Evolutionary conservation across 805 yeast genomes (phyloP).

Genomic region (Ascoidea tarda): DNA sequence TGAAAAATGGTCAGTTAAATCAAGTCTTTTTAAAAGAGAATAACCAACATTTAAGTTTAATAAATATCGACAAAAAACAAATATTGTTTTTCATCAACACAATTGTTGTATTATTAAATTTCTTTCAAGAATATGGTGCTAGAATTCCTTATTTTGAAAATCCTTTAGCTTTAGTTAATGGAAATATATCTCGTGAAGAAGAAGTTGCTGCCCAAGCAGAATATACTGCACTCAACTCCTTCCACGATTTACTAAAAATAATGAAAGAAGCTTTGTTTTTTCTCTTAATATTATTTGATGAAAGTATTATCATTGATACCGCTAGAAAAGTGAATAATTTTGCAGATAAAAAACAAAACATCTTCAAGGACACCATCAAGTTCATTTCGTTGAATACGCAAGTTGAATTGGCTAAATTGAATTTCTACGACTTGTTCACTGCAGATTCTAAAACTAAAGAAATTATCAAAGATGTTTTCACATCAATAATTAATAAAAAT

Average conservation of each 20-base stretch:
- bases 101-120: constrained; percentile 28
- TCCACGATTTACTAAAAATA: constrained; percentile 58
- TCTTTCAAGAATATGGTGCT: constrained; percentile 27
- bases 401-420: constrained; percentile 46
- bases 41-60: constrained; percentile 22
- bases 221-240: constrained; percentile 71
- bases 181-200: constrained; percentile 15
- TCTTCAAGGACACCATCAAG: constrained; percentile 51
- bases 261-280: constrained; percentile 88
- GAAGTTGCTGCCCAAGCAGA: constrained; percentile 81
- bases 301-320: constrained; percentile 27
- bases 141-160: constrained; percentile 25
- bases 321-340: constrained; percentile 11
- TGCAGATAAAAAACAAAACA: constrained; percentile 17
- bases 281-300: constrained; percentile 68
- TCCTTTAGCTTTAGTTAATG: constrained; percentile 2
- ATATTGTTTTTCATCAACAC: constrained; percentile 33
- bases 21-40: constrained; percentile 19
- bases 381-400: constrained; percentile 59
- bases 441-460: constrained; percentile 39
- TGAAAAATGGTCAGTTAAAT: constrained; percentile 18
- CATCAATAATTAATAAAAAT: constrained; percentile 79
- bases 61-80: constrained; percentile 28
- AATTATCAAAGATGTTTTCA: constrained; percentile 71
- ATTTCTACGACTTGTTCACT: constrained; percentile 66